phyloP scores from a whole-genome alignment of 495 filamentous ascomycete genomes.

The Trichoderma virens region DNA sequence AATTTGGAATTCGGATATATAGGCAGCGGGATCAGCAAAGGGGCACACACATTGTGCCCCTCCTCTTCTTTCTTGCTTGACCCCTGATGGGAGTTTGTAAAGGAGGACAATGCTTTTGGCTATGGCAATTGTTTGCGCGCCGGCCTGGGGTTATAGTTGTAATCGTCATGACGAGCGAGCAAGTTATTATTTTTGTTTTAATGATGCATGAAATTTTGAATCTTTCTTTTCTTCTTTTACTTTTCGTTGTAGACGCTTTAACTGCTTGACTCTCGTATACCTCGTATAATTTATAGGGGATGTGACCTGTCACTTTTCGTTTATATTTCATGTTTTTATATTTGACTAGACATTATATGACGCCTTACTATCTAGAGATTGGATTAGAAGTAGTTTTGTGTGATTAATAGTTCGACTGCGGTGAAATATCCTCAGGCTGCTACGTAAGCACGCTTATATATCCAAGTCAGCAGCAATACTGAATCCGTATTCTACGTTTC shows the following conservation, averaged over 20 bases:
- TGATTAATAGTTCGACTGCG: no score
- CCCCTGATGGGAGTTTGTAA: not conserved
- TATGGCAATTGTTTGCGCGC: not conserved
- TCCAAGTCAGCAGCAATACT: no score
- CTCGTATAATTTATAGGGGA: no score
- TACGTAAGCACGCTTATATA: no score
- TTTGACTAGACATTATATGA: no score
- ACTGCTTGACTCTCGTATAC: not conserved
- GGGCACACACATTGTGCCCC: not conserved
- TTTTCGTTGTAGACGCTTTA: not conserved
- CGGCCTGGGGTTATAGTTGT: constrained; percentile 1
- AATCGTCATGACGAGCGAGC: constrained; percentile 1
- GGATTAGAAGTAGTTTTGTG: no score
- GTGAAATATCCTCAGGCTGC: no score
- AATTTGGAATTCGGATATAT: not conserved
- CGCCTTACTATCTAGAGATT: no score
- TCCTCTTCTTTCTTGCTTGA: not conserved
- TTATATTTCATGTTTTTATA: no score
- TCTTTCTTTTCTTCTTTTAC: not conserved
- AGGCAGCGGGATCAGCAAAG: not conserved
- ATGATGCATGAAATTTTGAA: not conserved
- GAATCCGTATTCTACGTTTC: no score
- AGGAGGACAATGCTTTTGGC: not conserved
- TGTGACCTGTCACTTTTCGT: no score
- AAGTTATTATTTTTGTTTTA: not conserved